These are phyloP conservation scores for Aspergillus novoparasiticus DNA, from an alignment of 2,329 filamentous ascomycete genomes.

Conservation along the genomic window DNA sequence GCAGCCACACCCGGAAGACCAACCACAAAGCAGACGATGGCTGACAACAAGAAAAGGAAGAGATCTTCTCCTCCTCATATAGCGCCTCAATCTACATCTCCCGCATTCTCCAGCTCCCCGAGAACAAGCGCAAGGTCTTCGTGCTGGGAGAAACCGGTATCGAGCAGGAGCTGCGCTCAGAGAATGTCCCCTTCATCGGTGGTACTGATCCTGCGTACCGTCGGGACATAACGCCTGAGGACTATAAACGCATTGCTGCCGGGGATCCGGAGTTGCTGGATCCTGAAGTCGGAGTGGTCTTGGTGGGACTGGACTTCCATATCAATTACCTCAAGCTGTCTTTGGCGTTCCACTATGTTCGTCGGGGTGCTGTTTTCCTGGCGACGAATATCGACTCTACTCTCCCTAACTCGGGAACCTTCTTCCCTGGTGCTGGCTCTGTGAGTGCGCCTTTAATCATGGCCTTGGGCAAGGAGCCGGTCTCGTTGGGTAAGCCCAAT, in stretches of 20 bases:
- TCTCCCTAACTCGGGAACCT: constrained; percentile 74
- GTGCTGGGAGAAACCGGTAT: constrained; percentile 90
- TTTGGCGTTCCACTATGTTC: constrained; percentile 82
- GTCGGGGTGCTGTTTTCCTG: constrained; percentile 77
- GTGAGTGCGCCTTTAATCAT: constrained; percentile 76
- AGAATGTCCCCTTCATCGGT: constrained; percentile 78
- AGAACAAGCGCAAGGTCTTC: constrained; percentile 87
- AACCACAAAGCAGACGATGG: neutral
- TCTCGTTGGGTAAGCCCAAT: constrained; percentile 88
- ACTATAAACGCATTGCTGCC: constrained; percentile 74
- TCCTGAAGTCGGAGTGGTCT: constrained; percentile 83
- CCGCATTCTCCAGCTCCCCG: constrained; percentile 78
- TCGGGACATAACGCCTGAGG: constrained; percentile 76
- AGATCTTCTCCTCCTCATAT: constrained; percentile 96
- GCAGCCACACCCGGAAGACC: constrained; percentile 1
- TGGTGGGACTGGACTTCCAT: constrained; percentile 90
- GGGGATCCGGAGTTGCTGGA: constrained; percentile 74
- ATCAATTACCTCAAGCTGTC: constrained; percentile 92
- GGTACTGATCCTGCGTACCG: constrained; percentile 80
- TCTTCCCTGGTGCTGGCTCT: constrained; percentile 91
- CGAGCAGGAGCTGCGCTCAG: constrained; percentile 80
- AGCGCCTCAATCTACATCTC: constrained; percentile 94
- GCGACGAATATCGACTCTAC: constrained; percentile 94
- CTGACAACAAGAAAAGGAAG: constrained; percentile 60
- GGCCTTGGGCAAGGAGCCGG: constrained; percentile 69